Evolutionary conservation across 2,329 filamentous ascomycete species (phyloP).

Genomic region (Furcasterigmium sp.): DNA sequence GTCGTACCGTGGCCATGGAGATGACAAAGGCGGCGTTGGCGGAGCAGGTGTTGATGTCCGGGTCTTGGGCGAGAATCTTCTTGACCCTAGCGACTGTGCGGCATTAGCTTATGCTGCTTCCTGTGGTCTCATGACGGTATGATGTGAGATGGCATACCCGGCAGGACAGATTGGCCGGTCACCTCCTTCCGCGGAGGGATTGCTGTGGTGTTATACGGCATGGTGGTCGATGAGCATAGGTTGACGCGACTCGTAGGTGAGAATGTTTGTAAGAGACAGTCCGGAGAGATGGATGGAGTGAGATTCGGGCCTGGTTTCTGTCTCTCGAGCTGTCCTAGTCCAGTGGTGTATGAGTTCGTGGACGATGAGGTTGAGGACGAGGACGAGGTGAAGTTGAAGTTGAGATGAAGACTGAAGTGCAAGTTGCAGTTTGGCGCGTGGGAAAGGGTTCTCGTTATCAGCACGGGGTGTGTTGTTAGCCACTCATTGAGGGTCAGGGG

Average conservation of each 20-base stretch:
- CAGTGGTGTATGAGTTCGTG: too few species aligned
- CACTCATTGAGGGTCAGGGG: too few species aligned
- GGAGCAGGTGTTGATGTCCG: slow-evolving; percentile 79
- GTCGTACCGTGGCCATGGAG: slow-evolving; percentile 73
- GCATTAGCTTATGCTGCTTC: too few species aligned
- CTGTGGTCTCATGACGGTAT: too few species aligned
- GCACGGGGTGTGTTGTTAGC: too few species aligned
- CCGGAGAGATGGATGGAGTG: not conserved
- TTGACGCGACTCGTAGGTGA: not conserved
- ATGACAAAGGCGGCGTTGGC: slow-evolving; percentile 94
- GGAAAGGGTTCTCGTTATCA: too few species aligned
- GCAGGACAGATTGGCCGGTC: slow-evolving; percentile 79
- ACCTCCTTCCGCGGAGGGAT: slow-evolving; percentile 77
- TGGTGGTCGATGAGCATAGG: slow-evolving; percentile 28
- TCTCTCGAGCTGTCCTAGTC: too few species aligned
- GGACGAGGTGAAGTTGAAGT: too few species aligned
- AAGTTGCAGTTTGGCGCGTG: too few species aligned
- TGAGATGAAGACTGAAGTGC: too few species aligned
- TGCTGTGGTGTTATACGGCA: slow-evolving; percentile 88
- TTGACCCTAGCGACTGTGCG: slow-evolving; percentile 84
- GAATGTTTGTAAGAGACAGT: not conserved
- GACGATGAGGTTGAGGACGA: too few species aligned
- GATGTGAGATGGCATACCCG: slow-evolving; percentile 73
- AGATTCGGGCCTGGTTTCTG: too few species aligned
- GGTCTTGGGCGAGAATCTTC: slow-evolving; percentile 87